Conservation (phyloP, 1,139 yeast genomes). For the Schwanniomyces etchellsii region DNA sequence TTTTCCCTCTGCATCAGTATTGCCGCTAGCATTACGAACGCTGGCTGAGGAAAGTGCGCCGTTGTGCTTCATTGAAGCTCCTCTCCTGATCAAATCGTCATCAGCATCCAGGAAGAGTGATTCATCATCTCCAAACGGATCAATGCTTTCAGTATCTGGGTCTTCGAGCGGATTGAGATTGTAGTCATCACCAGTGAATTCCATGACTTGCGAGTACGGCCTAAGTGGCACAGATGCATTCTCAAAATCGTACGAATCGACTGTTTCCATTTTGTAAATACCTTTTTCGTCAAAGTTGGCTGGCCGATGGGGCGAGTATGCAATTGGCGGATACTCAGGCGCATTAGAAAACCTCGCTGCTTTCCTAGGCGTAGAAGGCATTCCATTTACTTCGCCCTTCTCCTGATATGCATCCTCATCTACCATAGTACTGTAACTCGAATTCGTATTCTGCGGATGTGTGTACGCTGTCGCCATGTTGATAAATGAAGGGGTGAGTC, state of each 20-base stretch:
- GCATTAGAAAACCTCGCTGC: constrained; percentile 30
- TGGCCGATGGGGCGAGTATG: constrained; percentile 22
- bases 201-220: constrained; percentile 18
- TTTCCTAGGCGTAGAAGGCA: constrained; percentile 10
- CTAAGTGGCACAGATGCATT: constrained; percentile 12
- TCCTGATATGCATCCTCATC: constrained; percentile 13
- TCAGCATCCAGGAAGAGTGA: constrained; percentile 40
- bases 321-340: constrained; percentile 30
- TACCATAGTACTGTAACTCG: constrained; percentile 17
- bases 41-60: constrained; percentile 13
- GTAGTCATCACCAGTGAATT: constrained; percentile 37
- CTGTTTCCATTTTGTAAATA: constrained; percentile 12
- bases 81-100: constrained; percentile 31
- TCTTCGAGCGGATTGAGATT: constrained; percentile 38
- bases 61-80: constrained; percentile 24
- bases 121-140: constrained; percentile 45
- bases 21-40: constrained; percentile 10
- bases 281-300: constrained; percentile 14
- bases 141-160: constrained; percentile 33
- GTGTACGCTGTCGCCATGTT: too few relatives aligned
- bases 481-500: not conserved
- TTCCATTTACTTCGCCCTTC: not conserved
- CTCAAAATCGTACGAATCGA: constrained; percentile 17
- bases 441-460: constrained; percentile 10
- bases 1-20: constrained; percentile 6